Evolutionary conservation across 2,329 filamentous ascomycete species (phyloP), one percentile per base, ranked within the genome.

Genomic region (Curvularia spicifera): DNA sequence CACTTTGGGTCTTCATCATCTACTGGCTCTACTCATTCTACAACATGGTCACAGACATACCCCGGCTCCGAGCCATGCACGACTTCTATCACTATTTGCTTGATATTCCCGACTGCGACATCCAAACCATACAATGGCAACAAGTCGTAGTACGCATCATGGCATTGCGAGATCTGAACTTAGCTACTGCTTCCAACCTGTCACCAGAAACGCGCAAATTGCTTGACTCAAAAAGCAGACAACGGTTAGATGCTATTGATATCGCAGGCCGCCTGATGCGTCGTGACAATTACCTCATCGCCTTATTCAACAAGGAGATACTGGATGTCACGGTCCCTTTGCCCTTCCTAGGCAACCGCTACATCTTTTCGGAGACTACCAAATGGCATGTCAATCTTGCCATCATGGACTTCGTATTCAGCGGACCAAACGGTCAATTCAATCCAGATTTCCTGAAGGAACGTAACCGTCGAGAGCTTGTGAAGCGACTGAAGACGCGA

Each of bases 231-330:
- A 92, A 96, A 72, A 96, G 92, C 22, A 96, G 97, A 75, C 92
- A 98, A 78, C 86, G 94, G 61, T 88, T 99, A 67, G 95, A 97
- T 77, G 95, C 95, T 10, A 92, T 97, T 70, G 95, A 97, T 71
- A 98, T 99, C 74, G 95, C 95, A 6, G 99, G 98, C 72, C 87
- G 95, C 31, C 80, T 99, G 45, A 98, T 99, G 95, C 89, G 95
- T 58, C 90, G 91, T 71, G 94, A 97, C 63, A 99, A 99, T 71
- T 99, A 97, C 70, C 85, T 97, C 62, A 97, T 99, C 69, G 95
- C 95, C 4, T 83, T 99, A 70, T 92, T 98, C 79, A 99, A 99
- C 81, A 98, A 99, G 76, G 95, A 98, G 60, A 87, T 98, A 37
- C 78, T 99, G 42, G 89, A 99, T 72, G 82, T 98, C 45, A 93